These are phyloP conservation scores for Phytophthora lateralis DNA, from an alignment of 352 stramenopile genomes.

Conservation along the genomic window DNA sequence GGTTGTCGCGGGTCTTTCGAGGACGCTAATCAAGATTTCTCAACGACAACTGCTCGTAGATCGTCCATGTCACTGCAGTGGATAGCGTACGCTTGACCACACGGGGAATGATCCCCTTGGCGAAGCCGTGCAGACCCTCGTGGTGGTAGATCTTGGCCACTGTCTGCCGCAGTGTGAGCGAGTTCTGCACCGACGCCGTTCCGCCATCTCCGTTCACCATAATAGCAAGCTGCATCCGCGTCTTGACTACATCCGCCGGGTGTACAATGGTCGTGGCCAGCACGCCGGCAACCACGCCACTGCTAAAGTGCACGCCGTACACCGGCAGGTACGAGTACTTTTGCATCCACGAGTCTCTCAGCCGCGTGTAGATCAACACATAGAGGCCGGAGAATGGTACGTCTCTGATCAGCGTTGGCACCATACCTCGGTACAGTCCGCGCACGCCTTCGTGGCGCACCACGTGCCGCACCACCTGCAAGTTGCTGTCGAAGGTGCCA, in stretches of 20 bases:
- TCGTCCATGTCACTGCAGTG: slow-evolving; percentile 99
- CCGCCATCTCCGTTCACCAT: slow-evolving; percentile 37
- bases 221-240: slow-evolving; percentile 87
- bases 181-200: slow-evolving; percentile 52
- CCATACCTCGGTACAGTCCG: slow-evolving; percentile 86
- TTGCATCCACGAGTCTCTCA: slow-evolving; percentile 53
- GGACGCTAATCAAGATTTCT: slow-evolving; percentile 32
- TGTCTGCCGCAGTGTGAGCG: slow-evolving; percentile 65
- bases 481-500: slow-evolving; percentile 62
- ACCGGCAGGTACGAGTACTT: slow-evolving; percentile 50
- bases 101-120: slow-evolving; percentile 92
- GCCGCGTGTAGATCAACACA: slow-evolving; percentile 83
- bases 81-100: slow-evolving; percentile 97
- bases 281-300: slow-evolving; percentile 75
- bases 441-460: slow-evolving; percentile 68
- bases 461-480: slow-evolving; percentile 71
- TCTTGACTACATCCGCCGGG: slow-evolving; percentile 88
- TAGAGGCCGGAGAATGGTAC: slow-evolving; percentile 90
- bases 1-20: not conserved
- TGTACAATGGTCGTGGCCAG: slow-evolving; percentile 85
- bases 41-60: slow-evolving; percentile 95
- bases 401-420: slow-evolving; percentile 85
- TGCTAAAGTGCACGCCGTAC: slow-evolving; percentile 81
- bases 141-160: slow-evolving; percentile 87
- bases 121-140: slow-evolving; percentile 94